Evolutionary conservation across 2,329 filamentous ascomycete species (phyloP).

Genomic region (Sphaceloma murrayae): DNA sequence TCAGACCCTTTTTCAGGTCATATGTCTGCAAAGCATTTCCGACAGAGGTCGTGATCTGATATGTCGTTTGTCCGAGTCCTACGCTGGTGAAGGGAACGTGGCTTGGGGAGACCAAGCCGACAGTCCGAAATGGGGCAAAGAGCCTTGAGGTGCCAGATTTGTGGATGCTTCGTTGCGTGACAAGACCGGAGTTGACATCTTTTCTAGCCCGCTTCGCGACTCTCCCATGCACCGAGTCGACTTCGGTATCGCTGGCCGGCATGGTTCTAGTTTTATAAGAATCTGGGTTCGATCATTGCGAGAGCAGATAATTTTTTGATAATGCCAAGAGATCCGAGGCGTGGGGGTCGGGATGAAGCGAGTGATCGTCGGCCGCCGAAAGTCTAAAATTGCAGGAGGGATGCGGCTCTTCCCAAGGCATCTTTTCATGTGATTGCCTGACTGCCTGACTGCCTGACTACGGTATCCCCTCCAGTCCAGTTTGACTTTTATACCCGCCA

Average conservation of each 20-base stretch:
- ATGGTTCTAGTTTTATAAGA: neutral
- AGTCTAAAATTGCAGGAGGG: conserved; percentile 7
- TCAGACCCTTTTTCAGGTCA: conserved; percentile 79
- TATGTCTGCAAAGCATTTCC: conserved; percentile 90
- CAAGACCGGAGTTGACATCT: neutral
- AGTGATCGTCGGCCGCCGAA: conserved; percentile 2
- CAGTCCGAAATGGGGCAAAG: conserved; percentile 90
- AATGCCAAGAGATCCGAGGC: conserved; percentile 5
- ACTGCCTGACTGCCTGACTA: too few species aligned
- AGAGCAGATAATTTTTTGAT: conserved; percentile 14
- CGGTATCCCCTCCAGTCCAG: too few species aligned
- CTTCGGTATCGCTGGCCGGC: neutral
- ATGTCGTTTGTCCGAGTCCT: conserved; percentile 84
- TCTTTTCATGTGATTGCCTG: conserved; percentile 14
- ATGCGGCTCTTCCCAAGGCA: neutral
- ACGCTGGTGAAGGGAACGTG: conserved; percentile 80
- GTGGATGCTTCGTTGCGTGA: conserved; percentile 8
- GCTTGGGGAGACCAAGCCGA: conserved; percentile 88
- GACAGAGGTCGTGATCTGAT: conserved; percentile 93
- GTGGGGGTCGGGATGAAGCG: conserved; percentile 1
- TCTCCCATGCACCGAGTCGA: neutral
- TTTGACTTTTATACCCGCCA: too few species aligned
- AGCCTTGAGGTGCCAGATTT: conserved; percentile 53
- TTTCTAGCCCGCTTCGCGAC: conserved; percentile 63
- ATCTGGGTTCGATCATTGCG: too few species aligned